These are phyloP conservation scores for Colletotrichum acutatum DNA, from an alignment of 2,329 filamentous ascomycete genomes.

Conservation along the genomic window DNA sequence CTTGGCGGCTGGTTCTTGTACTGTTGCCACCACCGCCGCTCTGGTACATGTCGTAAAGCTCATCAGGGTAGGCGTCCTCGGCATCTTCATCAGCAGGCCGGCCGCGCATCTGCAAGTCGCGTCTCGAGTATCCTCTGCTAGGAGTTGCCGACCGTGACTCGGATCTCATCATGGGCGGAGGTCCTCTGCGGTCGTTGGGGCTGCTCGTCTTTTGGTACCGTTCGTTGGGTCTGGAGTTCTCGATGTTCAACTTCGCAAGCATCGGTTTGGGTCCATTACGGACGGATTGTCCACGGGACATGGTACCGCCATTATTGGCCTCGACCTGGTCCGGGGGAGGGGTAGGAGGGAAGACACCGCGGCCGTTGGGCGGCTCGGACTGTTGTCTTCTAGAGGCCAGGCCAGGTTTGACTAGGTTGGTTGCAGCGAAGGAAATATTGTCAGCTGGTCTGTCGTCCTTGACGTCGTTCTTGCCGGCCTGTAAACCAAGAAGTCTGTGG, in stretches of 20 bases:
- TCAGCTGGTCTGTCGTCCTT: conserved; percentile 86
- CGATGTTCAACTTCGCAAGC: conserved; percentile 72
- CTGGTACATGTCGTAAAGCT: conserved; percentile 74
- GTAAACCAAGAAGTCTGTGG: conserved; percentile 37
- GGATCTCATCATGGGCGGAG: conserved; percentile 38
- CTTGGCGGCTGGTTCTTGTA: conserved; percentile 54
- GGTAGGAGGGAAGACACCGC: conserved; percentile 96
- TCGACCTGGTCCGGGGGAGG: conserved; percentile 92
- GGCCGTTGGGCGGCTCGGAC: conserved; percentile 79
- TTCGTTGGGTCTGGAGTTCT: conserved; percentile 59
- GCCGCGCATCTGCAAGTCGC: conserved; percentile 34
- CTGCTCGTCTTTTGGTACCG: conserved; percentile 65
- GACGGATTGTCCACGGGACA: conserved; percentile 69
- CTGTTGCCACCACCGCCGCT: conserved; percentile 50
- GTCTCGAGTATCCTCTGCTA: conserved; percentile 44
- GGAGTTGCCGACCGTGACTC: conserved; percentile 60
- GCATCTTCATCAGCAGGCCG: conserved; percentile 57
- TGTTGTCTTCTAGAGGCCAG: conserved; percentile 84
- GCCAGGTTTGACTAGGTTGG: conserved; percentile 90
- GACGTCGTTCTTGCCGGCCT: conserved; percentile 64
- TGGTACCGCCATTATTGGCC: conserved; percentile 44
- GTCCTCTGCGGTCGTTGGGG: conserved; percentile 51
- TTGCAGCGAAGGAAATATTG: conserved; percentile 90
- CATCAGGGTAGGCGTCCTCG: conserved; percentile 73
- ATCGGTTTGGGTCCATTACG: conserved; percentile 70